Conservation (phyloP, 108 stramenopile species). For the Schizochytrium sp. region DNA sequence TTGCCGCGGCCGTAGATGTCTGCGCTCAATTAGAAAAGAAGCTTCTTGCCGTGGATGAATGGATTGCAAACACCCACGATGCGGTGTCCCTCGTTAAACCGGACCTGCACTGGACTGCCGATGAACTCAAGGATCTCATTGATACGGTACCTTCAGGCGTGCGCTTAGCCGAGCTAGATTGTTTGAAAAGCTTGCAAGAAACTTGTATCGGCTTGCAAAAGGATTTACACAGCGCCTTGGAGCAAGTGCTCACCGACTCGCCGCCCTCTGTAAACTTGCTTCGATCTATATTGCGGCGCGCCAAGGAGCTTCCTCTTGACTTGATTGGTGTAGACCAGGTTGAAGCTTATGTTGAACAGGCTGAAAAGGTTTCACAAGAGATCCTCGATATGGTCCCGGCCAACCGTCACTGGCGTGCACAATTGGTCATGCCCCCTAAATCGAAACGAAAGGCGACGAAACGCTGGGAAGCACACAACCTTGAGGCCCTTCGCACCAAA, state of each 20-base stretch:
- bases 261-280: background rate
- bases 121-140: background rate
- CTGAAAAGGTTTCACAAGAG: background rate
- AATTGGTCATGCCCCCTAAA: slow-evolving; percentile 8
- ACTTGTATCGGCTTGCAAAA: slow-evolving; percentile 10
- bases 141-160: background rate
- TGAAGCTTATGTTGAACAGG: background rate
- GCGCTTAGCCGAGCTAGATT: slow-evolving; percentile 29
- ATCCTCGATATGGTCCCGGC: slow-evolving; percentile 14
- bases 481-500: background rate
- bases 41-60: slow-evolving; percentile 10
- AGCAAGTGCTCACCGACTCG: background rate
- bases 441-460: background rate
- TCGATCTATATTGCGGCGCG: background rate
- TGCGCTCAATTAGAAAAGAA: slow-evolving; percentile 2
- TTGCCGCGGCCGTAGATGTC: background rate
- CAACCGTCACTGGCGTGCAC: background rate
- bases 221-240: slow-evolving; percentile 8
- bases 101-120: slow-evolving; percentile 36
- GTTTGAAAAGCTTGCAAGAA: background rate
- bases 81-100: slow-evolving; percentile 35
- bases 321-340: background rate
- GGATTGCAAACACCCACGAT: slow-evolving; percentile 43
- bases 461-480: background rate
- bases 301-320: slow-evolving; percentile 43